Evolutionary conservation across 441 rosid genomes (phyloP), one percentile per base, ranked within the genome.

Genomic region (Oxalis stricta): DNA sequence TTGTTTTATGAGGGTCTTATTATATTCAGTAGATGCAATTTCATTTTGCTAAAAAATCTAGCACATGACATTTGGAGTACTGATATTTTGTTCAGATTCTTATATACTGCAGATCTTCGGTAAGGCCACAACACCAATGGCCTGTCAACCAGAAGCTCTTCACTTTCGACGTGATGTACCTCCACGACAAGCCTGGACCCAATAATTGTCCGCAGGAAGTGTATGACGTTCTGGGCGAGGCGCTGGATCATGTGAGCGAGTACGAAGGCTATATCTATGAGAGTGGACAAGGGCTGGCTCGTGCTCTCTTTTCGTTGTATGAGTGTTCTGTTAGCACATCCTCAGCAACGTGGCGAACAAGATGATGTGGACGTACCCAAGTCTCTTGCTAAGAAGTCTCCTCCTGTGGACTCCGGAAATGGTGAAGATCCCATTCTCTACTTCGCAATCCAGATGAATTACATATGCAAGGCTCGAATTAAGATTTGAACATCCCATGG

Each of bases 201-300:
- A 89, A 82, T 28, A 89, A 85, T 61, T 82, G 89, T 59, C 96
- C 96, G 3, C 96, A 89, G 65, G 77, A 66, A 37, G 92, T 80
- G 18, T 89, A 82, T 18, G 92, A 82, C 58, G 52, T 69, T 8
- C 92, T 89, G 0, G 85, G 77, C 0, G 94, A 85, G 32, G 71
- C 79, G 18, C 94, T 89, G 9, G 96, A 89, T 41, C 78, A 61
- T 18, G 83, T 85, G 24, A 67, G 85, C 3, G 88, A 89, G 67
- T 69, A 77, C 10, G 97, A 89, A 59, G 94, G 97, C 17, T 82
- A 77, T 72, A 77, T 82, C 44, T 55, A 56, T 11, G 97, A 85
- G 71, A 85, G 81, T 12, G 94, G 94, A 19, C 78, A 77, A 48
- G 92, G 92, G 23, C 57, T 70, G 30, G 64, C 70, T 0, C 76